Evolutionary conservation across 345 rosid species (phyloP).

Genomic region (Sapria himalayana): DNA sequence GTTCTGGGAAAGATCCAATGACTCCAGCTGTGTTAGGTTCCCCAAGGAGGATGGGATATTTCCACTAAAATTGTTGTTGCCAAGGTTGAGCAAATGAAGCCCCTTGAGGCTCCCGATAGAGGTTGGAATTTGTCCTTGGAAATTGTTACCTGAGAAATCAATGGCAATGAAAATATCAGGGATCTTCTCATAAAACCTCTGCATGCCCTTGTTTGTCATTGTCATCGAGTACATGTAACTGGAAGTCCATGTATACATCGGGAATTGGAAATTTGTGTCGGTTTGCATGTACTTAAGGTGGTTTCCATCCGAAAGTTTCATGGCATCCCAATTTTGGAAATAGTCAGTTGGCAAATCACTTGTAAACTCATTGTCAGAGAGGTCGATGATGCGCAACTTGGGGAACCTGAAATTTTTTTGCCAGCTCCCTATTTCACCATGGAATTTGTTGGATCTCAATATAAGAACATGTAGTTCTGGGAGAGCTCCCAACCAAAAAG

Average conservation of each 20-base stretch:
- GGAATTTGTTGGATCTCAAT: slow-evolving; percentile 4
- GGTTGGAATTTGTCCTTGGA: slow-evolving; percentile 33
- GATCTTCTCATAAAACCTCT: background rate
- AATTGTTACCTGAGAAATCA: slow-evolving; percentile 19
- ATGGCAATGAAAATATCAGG: background rate
- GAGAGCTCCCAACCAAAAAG: slow-evolving; percentile 9
- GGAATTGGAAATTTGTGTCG: too few relatives aligned
- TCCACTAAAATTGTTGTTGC: slow-evolving; percentile 38
- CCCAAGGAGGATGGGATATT: slow-evolving; percentile 31
- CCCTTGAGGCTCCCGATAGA: slow-evolving; percentile 34
- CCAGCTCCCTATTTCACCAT: background rate
- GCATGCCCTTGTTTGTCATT: slow-evolving; percentile 4
- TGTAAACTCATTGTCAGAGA: background rate
- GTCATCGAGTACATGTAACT: background rate
- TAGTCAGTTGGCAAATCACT: background rate
- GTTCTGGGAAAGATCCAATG: slow-evolving; percentile 48
- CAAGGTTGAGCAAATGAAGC: slow-evolving; percentile 26
- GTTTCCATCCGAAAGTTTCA: background rate
- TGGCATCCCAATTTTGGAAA: background rate
- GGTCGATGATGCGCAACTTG: background rate
- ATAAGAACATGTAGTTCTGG: slow-evolving; percentile 1
- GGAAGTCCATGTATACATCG: accelerated
- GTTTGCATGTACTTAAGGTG: background rate
- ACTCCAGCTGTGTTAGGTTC: slow-evolving; percentile 25
- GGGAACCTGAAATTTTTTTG: background rate